Conservation (phyloP, 176 grass and related monocot species). For the Oryza australiensis region DNA sequence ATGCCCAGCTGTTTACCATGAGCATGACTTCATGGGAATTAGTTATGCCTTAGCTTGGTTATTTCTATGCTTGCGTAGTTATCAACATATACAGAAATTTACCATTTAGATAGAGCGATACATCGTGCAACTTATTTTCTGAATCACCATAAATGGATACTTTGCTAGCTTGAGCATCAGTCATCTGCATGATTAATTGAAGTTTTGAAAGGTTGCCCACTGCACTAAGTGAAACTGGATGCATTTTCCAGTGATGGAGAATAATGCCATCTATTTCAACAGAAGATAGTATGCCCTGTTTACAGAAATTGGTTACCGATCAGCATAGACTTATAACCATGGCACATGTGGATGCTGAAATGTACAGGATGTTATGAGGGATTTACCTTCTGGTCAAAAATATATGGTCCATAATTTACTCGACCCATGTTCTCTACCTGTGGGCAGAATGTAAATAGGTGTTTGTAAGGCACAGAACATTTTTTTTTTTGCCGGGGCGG, state of each 20-base stretch:
- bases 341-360: not conserved
- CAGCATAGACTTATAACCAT: slow-evolving; percentile 17
- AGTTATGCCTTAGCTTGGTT: not conserved
- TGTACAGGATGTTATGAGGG: not conserved
- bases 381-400: slow-evolving; percentile 85
- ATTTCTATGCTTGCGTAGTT: slow-evolving; percentile 1
- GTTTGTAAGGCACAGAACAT: slow-evolving; percentile 11
- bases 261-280: slow-evolving; percentile 59
- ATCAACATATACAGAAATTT: slow-evolving; percentile 1
- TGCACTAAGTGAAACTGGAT: slow-evolving; percentile 58
- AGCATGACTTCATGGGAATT: slow-evolving; percentile 7
- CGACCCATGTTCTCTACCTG: slow-evolving; percentile 83
- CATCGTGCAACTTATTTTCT: slow-evolving; percentile 32
- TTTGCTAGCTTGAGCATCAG: slow-evolving; percentile 41
- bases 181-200: slow-evolving; percentile 48
- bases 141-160: slow-evolving; percentile 18
- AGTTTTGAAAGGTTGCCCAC: slow-evolving; percentile 49
- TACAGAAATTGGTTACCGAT: slow-evolving; percentile 4
- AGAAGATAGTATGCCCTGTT: slow-evolving; percentile 89
- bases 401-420: slow-evolving; percentile 76
- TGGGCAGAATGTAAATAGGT: slow-evolving; percentile 24
- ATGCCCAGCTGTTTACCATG: not conserved
- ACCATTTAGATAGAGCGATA: slow-evolving; percentile 40
- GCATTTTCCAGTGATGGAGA: slow-evolving; percentile 74
- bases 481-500: too few species aligned